Base-by-base conservation (phyloP, 768 basidiomycete species). In the Mrakia frigida region DNA sequence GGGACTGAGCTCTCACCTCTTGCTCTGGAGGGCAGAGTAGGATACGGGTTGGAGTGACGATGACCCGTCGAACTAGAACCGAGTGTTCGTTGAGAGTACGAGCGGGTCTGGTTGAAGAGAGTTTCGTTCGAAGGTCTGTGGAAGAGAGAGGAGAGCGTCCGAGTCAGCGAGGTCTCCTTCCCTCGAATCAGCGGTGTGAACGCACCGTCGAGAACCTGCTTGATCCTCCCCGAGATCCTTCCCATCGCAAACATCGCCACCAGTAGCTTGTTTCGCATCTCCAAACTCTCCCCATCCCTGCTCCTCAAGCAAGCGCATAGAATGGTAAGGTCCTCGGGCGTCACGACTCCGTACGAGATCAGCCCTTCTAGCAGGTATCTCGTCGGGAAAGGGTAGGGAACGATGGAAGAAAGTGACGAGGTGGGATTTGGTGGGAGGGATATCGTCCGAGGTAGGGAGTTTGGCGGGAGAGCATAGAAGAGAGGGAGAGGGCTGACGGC, bases 31-130 rank as follows among this genome's bases (percentile, higher is more conserved):
- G 80, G 35, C 75, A 74, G 23, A 80, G 76, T 25, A 80, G 59
- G 28, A 80, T 68, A 5, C 79, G 74, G 1, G 80, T 79, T 7
- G 80, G 80, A 1, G 80, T 80, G 25, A 80, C 77, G 63, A 79
- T 71, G n/a, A 60, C 74, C 0, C 78, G 70, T 6, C 77, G 79
- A 56, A 78, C 39, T 23, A 71, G 53, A 6, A 68, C 50, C 35
- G 50, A 50, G 35, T 78, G 78, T 9, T 14, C 25, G 1, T 43
- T 13, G 23, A 68, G n/a, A 1, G 74, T 18, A 35, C 46, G 46
- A 31, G 50, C 5, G 7, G 39, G 69, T 7, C 3, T n/a, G 28
- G 3, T 7, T 25, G 23, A 33, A 1, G 41, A 28, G 21, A 75
- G 43, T 39, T 69, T 75, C 23, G 33, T 35, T 5, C 37, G n/a